Base-by-base conservation (phyloP, 805 yeast species). In the Candida stauntonica region DNA sequence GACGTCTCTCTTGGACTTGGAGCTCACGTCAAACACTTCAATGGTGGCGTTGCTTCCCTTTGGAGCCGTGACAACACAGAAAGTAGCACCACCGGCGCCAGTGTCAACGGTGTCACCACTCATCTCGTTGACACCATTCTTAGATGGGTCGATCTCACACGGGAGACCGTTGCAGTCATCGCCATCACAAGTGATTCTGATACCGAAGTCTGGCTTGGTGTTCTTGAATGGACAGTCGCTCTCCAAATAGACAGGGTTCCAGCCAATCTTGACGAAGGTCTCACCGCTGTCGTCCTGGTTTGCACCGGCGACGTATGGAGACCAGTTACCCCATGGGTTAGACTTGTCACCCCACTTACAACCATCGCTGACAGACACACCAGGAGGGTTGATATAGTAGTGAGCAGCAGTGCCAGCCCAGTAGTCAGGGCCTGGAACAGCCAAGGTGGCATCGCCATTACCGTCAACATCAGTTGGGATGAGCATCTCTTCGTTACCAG, bases 401-500 rank as follows among this genome's bases (percentile, higher is more conserved):
- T 87, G 96, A 27, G 95, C 81, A 29, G 95, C 86, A 29, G 95
- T 86, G 11, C 74, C 63, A 12, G 93, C 93, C 84, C 86, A 86
- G 67, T 87, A 87, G 39, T 77, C 78, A 3, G 88, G 66, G 17
- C 84, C 87, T 14, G 96, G 96, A 36, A 87, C 96, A 17, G 96
- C 95, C 41, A 87, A 64, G 3, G 72, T 67, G 39, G 67, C 61
- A n/a, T 67, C 44, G 7, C 64, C 52, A 8, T 76, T 72, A 12
- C 69, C 62, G n/a, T 64, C 70, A 41, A 81, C 77, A 38, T 70
- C 58, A 17, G 94, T 86, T 44, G 96, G 96, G 48, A 88, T 86
- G 58, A 86, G 69, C 96, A 87, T 87, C 51, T 87, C 95, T 66
- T 87, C 96, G 61, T 86, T 85, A 50, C 96, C 96, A 17, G 96